phyloP scores from a whole-genome alignment of 169 alveolate species.

The Cryptosporidium ryanae region DNA sequence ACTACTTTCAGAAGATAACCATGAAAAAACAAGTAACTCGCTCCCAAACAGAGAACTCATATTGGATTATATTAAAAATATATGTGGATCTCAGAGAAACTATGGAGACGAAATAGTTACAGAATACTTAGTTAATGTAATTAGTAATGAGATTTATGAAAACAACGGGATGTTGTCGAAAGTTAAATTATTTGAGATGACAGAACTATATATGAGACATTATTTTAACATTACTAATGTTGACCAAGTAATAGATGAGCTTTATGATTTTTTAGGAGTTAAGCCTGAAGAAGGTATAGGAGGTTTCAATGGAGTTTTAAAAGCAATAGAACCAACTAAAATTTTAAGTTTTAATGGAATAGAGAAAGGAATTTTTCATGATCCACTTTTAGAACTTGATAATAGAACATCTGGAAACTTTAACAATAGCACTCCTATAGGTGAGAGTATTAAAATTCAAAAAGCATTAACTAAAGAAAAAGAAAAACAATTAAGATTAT shows the following conservation, averaged over 20 bases:
- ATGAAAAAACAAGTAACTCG: no score
- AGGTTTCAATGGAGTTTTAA: conserved; percentile 22
- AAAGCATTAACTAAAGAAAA: conserved; percentile 80
- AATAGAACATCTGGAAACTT: conserved; percentile 72
- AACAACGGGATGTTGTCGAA: conserved; percentile 51
- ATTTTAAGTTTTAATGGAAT: conserved; percentile 1
- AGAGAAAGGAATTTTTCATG: conserved; percentile 10
- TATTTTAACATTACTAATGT: conserved; percentile 28
- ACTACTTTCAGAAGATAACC: not conserved
- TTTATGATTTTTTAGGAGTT: conserved; percentile 11
- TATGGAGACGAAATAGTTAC: conserved; percentile 38
- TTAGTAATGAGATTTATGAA: conserved; percentile 31
- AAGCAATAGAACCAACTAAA: conserved; percentile 53
- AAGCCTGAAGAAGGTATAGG: conserved; percentile 21
- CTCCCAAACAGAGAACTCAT: conserved; percentile 12
- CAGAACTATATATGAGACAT: conserved; percentile 9
- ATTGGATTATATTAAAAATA: conserved; percentile 1
- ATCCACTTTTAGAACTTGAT: conserved; percentile 54
- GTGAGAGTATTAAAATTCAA: conserved; percentile 78
- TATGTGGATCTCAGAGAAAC: conserved; percentile 19
- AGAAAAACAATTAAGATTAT: conserved; percentile 81
- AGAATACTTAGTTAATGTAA: conserved; percentile 23
- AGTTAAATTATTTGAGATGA: conserved; percentile 20
- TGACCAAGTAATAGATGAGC: conserved; percentile 3
- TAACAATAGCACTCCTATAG: conserved; percentile 78